Conservation (phyloP, 2,329 filamentous ascomycete genomes). For the Beauveria bassiana region DNA sequence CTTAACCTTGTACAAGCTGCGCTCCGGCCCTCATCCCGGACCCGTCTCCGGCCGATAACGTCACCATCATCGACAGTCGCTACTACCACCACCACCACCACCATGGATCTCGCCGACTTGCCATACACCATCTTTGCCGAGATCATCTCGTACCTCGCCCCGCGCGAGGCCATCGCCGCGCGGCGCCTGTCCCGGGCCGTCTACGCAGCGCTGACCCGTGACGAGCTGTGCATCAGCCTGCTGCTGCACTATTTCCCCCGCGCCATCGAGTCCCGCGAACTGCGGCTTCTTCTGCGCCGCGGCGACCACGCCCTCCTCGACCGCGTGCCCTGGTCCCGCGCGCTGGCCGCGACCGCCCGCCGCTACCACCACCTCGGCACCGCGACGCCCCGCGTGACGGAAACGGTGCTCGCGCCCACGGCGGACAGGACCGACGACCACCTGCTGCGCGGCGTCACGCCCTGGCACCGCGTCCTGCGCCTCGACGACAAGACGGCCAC, state of each 20-base stretch:
- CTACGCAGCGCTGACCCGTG: conserved; percentile 40
- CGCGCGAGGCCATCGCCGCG: conserved; percentile 41
- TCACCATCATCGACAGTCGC: background rate
- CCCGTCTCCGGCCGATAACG: background rate
- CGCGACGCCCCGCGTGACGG: conserved; percentile 34
- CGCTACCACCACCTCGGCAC: conserved; percentile 46
- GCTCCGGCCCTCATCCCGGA: background rate
- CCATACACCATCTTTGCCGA: conserved; percentile 53
- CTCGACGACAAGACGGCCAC: conserved; percentile 30
- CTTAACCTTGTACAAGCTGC: background rate
- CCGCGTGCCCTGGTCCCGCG: conserved; percentile 28
- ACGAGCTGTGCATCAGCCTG: conserved; percentile 37
- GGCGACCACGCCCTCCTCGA: conserved; percentile 10
- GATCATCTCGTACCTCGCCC: conserved; percentile 39
- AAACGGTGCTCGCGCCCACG: conserved; percentile 13
- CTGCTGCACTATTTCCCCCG: conserved; percentile 45
- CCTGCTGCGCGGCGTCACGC: conserved; percentile 28
- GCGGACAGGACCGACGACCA: background rate
- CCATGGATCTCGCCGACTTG: conserved; percentile 35
- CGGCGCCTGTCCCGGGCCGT: conserved; percentile 45
- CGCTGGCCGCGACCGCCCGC: conserved; percentile 42
- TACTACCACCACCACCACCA: background rate
- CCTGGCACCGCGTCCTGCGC: conserved; percentile 38
- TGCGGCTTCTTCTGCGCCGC: conserved; percentile 15
- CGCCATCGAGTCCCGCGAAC: conserved; percentile 43